Conservation (phyloP, 164 flowering plant genomes). For the Nelumbo lutea region DNA sequence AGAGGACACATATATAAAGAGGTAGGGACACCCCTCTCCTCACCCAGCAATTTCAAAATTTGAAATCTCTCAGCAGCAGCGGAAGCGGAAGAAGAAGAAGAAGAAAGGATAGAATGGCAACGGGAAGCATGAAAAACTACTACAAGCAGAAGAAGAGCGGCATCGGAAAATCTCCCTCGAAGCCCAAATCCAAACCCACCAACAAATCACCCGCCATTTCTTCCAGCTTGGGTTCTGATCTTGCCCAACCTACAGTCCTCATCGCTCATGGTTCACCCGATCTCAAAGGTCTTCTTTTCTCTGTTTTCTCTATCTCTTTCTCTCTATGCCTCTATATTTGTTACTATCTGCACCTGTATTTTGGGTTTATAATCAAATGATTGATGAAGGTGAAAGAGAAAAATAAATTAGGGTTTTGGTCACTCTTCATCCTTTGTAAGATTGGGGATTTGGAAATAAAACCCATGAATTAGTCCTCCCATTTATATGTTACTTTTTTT, state of each 20-base stretch:
- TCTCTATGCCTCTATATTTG: neutral
- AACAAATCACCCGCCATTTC: conserved; percentile 17
- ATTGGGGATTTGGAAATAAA: too few relatives aligned
- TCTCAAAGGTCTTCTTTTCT: conserved; percentile 38
- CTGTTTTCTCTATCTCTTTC: neutral
- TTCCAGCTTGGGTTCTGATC: conserved; percentile 35
- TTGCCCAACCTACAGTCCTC: conserved; percentile 42
- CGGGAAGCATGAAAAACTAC: conserved; percentile 55
- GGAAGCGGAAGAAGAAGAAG: conserved; percentile 12
- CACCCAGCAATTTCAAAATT: neutral
- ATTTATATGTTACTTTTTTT: neutral
- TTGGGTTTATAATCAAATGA: neutral
- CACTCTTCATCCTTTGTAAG: too few relatives aligned
- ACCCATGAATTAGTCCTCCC: too few relatives aligned
- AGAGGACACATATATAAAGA: too few relatives aligned
- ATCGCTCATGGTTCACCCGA: conserved; percentile 49
- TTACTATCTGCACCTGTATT: too few relatives aligned
- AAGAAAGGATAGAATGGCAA: conserved; percentile 32
- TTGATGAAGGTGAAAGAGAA: neutral
- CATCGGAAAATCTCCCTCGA: conserved; percentile 10
- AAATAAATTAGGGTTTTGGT: neutral
- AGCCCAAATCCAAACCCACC: conserved; percentile 18
- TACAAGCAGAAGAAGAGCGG: conserved; percentile 62
- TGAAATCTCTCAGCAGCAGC: neutral
- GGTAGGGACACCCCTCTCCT: too few relatives aligned